These are phyloP conservation scores for Euphorbia peplus DNA, from an alignment of 345 rosid species.

Conservation along the genomic window DNA sequence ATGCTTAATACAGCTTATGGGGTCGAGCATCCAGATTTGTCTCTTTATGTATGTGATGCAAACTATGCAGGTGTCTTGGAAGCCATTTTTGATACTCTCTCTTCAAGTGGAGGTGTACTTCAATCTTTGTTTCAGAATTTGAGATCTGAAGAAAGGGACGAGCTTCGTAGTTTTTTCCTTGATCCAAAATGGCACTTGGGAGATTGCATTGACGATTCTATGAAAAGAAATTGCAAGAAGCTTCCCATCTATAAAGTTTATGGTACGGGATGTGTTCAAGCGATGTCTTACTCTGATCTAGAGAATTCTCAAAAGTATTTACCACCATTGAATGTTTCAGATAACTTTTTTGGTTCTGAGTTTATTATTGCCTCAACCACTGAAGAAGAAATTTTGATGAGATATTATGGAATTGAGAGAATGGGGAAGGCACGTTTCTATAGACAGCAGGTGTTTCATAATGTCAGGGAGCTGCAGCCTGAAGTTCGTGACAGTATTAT, in stretches of 20 bases:
- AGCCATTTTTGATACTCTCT: conserved; percentile 56
- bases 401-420: conserved; percentile 66
- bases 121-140: conserved; percentile 41
- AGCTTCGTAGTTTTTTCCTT: conserved; percentile 67
- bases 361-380: conserved; percentile 48
- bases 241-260: conserved; percentile 72
- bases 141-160: conserved; percentile 67
- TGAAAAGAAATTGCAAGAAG: conserved; percentile 58
- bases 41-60: conserved; percentile 56
- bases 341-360: conserved; percentile 58
- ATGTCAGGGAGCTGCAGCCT: conserved; percentile 59
- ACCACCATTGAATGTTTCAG: conserved; percentile 69
- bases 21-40: conserved; percentile 71
- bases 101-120: conserved; percentile 37
- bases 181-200: conserved; percentile 81
- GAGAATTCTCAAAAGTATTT: conserved; percentile 70
- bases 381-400: conserved; percentile 68
- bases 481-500: conserved; percentile 68
- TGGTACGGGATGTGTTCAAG: conserved; percentile 44
- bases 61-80: conserved; percentile 67
- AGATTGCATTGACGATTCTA: conserved; percentile 39
- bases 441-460: conserved; percentile 58
- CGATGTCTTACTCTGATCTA: conserved; percentile 58
- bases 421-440: conserved; percentile 79
- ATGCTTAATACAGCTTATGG: conserved; percentile 52